Evolutionary conservation across 2,329 filamentous ascomycete species (phyloP).

Genomic region (Monosporascus sp.): DNA sequence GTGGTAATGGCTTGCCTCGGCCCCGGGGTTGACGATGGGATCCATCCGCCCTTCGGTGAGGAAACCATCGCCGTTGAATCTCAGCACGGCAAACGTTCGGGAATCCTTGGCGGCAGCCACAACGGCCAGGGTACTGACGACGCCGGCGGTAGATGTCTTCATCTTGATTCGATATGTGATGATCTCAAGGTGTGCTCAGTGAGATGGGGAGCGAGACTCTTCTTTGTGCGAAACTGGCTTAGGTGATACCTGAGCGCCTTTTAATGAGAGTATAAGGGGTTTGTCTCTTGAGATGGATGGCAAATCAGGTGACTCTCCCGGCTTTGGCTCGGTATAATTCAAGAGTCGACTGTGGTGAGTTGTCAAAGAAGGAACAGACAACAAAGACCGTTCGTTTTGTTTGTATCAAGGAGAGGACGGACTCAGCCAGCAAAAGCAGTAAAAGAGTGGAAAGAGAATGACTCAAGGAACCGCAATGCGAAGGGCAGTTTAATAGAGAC

Average conservation of each 20-base stretch:
- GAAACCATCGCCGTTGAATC: slow-evolving; percentile 61
- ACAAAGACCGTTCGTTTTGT: slow-evolving; percentile 19
- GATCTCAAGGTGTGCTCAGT: not conserved
- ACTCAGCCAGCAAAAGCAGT: slow-evolving; percentile 22
- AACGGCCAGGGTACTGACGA: slow-evolving; percentile 27
- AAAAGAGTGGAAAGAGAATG: slow-evolving; percentile 13
- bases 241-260: slow-evolving; percentile 11
- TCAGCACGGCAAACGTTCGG: slow-evolving; percentile 62
- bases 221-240: slow-evolving; percentile 14
- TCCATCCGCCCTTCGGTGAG: slow-evolving; percentile 58
- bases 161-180: slow-evolving; percentile 9
- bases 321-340: not conserved
- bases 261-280: slow-evolving; percentile 6
- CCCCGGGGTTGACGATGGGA: slow-evolving; percentile 61
- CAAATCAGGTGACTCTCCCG: not conserved
- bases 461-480: not conserved
- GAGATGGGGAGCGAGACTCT: slow-evolving; percentile 7
- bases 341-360: slow-evolving; percentile 3
- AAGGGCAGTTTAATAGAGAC: not conserved
- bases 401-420: slow-evolving; percentile 18
- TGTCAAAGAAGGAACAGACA: slow-evolving; percentile 21
- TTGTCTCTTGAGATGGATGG: not conserved
- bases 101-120: slow-evolving; percentile 35
- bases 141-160: slow-evolving; percentile 16
- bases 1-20: slow-evolving; percentile 58